Base-by-base conservation (phyloP, 148 eudicot genomes). In the Cornus controversa region DNA sequence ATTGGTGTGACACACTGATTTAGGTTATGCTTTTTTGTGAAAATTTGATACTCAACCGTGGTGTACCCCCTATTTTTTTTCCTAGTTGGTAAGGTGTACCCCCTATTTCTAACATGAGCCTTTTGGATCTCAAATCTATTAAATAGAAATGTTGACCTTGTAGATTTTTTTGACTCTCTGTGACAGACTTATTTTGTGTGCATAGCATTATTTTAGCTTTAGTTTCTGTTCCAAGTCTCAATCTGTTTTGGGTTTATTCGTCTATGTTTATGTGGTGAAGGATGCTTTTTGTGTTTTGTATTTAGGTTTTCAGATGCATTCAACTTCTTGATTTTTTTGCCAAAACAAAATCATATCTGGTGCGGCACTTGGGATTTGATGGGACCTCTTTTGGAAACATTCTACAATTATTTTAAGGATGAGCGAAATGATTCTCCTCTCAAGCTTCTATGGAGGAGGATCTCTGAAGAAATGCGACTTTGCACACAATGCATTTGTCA, bases 321-420 rank as follows among this genome's bases (percentile, higher is more conserved):
- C 88, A 93, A 81, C 81, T 91, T 87, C 60, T 77, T 96, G 87
- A 89, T 87, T 67, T 74, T 79, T 81, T 77, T 85, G 75, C 91
- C 99, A 6, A 81, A 72, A 63, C 88, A 85, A 36, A 77, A 81
- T 75, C 99, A 96, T 82, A 84, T 91, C 36, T 96, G 99, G 99
- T 96, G 99, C 79, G 86, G 91, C 70, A 85, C 66, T 76, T 85
- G 93, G 93, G 98, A 90, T 74, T 74, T 93, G 68, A 96, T 96
- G 94, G 90, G 90, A 28, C 99, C 99, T 22, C 92, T 96, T 79
- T 72, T 96, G 23, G 99, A 96, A 89, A 93, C 99, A 57, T 96
- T 91, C 75, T 96, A 86, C 79, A 95, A 96, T 82, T 96, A 86
- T 78, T 90, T 81, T 57, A 89, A 91, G 75, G 93, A 91, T 79